Evolutionary conservation across 768 basidiomycete species (phyloP).

Genomic region (Royoungia palumana): DNA sequence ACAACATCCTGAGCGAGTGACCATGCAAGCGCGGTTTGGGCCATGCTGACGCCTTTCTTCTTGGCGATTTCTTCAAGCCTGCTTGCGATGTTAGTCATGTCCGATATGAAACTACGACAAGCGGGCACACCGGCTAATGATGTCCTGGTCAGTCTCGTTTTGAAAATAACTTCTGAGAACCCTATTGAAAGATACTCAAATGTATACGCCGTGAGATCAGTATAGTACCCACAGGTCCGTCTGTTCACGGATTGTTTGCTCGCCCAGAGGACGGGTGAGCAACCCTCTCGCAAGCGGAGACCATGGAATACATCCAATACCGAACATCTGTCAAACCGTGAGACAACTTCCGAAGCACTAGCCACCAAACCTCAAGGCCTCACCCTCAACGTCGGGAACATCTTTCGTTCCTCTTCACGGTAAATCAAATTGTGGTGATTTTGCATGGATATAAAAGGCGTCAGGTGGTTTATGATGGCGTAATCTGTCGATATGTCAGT

Average conservation of each 20-base stretch:
- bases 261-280: conserved; percentile 33
- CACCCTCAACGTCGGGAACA: conserved; percentile 44
- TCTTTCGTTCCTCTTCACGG: conserved; percentile 58
- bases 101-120: background rate
- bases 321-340: conserved; percentile 43
- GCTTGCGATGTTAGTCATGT: background rate
- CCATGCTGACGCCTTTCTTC: conserved; percentile 39
- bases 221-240: conserved; percentile 19
- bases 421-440: conserved; percentile 56
- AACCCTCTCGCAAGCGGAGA: conserved; percentile 39
- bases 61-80: conserved; percentile 41
- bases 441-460: conserved; percentile 64
- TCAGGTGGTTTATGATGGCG: conserved; percentile 41
- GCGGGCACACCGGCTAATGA: conserved; percentile 23
- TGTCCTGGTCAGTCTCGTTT: conserved; percentile 22
- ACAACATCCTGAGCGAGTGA: conserved; percentile 33
- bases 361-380: background rate
- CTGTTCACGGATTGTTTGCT: conserved; percentile 26
- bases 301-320: conserved; percentile 47
- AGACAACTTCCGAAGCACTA: conserved; percentile 41
- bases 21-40: conserved; percentile 43
- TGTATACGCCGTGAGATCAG: background rate
- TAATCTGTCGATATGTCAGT: conserved; percentile 28
- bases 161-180: conserved; percentile 21
- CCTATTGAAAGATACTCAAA: conserved; percentile 17